Evolutionary conservation across 177 flowering plant genomes (phyloP).

Genomic region (Telopea speciosissima): DNA sequence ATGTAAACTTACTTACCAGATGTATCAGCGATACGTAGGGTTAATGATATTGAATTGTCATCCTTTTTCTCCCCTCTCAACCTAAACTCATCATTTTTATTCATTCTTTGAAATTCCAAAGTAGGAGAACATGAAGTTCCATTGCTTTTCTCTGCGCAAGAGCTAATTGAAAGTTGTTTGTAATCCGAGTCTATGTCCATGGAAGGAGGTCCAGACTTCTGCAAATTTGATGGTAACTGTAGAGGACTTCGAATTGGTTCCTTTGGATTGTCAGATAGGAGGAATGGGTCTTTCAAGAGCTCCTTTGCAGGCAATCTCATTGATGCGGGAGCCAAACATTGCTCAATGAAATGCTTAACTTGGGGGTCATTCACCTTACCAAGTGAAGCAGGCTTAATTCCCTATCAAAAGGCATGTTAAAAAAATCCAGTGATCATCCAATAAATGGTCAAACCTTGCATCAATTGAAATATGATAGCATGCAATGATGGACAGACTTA

Average conservation of each 20-base stretch:
- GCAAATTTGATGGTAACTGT: constrained; percentile 19
- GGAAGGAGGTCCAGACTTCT: constrained; percentile 26
- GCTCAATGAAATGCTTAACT: constrained; percentile 65
- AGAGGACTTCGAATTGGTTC: constrained; percentile 21
- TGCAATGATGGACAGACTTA: constrained; percentile 30
- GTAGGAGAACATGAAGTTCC: constrained; percentile 20
- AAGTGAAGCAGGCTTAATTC: constrained; percentile 75
- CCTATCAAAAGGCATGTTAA: constrained; percentile 32
- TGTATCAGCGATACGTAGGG: constrained; percentile 43
- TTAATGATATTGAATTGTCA: constrained; percentile 38
- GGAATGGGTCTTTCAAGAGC: constrained; percentile 67
- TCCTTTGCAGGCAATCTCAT: constrained; percentile 58
- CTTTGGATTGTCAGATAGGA: constrained; percentile 30
- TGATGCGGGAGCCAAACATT: constrained; percentile 70
- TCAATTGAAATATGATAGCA: not conserved
- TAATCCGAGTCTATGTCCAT: constrained; percentile 52
- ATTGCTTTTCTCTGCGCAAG: constrained; percentile 20
- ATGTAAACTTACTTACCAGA: constrained; percentile 36
- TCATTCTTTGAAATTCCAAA: constrained; percentile 36
- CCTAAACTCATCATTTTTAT: constrained; percentile 37
- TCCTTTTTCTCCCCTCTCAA: constrained; percentile 45
- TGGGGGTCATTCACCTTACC: constrained; percentile 49
- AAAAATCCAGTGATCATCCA: not conserved
- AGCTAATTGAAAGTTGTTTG: constrained; percentile 26
- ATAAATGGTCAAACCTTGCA: not conserved